A percentile compares a stretch with the other conserved stretches of the same genome.
Conservation (phyloP, 345 rosid genomes). For the Crucihimalaya himalaica region DNA sequence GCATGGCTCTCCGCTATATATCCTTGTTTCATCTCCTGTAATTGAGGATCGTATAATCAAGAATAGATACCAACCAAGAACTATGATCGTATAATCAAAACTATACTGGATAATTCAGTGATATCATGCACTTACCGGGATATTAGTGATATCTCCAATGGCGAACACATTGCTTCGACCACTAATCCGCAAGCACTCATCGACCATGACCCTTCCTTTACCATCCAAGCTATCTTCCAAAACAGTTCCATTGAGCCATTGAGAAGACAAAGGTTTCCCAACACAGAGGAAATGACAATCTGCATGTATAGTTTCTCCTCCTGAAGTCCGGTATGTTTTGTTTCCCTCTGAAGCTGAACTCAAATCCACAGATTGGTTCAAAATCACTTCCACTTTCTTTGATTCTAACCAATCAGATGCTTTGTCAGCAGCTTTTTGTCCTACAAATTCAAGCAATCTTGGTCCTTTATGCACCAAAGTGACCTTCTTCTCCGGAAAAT, state of each 20-base stretch:
- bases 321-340: conserved; percentile 51
- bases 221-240: conserved; percentile 58
- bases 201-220: conserved; percentile 71
- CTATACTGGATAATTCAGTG: background rate
- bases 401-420: conserved; percentile 67
- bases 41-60: conserved; percentile 5
- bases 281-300: conserved; percentile 78
- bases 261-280: conserved; percentile 63
- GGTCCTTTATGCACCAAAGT: conserved; percentile 79
- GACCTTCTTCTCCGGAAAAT: conserved; percentile 75
- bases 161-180: conserved; percentile 61
- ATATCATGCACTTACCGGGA: conserved; percentile 51
- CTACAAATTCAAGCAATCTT: conserved; percentile 78
- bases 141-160: conserved; percentile 74
- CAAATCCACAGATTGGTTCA: conserved; percentile 69
- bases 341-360: conserved; percentile 47
- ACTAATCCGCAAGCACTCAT: conserved; percentile 61
- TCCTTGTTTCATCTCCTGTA: conserved; percentile 83
- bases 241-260: conserved; percentile 65
- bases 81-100: no score
- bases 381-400: conserved; percentile 67
- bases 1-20: conserved; percentile 73
- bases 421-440: conserved; percentile 70
- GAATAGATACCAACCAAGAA: background rate
- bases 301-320: conserved; percentile 65